Evolutionary conservation across 495 filamentous ascomycete species (phyloP).

Genomic region (Penicillium cataractarum): DNA sequence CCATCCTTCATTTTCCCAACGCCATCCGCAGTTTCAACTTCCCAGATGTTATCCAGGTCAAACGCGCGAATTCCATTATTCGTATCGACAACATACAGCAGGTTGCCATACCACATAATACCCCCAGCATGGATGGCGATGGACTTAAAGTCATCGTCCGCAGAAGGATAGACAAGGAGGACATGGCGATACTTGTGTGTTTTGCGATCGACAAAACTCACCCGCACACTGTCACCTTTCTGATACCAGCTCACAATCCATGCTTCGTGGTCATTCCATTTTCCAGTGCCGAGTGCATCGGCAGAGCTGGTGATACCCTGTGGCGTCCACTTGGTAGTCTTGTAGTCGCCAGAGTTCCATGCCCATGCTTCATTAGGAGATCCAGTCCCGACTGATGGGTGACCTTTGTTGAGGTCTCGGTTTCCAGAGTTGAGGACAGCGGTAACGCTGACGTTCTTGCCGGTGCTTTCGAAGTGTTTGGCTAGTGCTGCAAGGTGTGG

Average conservation of each 20-base stretch:
- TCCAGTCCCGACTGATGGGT: constrained; percentile 21
- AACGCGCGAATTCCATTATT: constrained; percentile 35
- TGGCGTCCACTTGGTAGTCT: constrained; percentile 41
- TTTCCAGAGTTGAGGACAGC: constrained; percentile 41
- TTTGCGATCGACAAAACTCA: constrained; percentile 40
- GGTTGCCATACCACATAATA: constrained; percentile 39
- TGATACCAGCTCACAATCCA: constrained; percentile 47
- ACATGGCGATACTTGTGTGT: constrained; percentile 44
- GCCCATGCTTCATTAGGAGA: constrained; percentile 31
- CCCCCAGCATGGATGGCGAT: constrained; percentile 38
- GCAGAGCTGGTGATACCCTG: constrained; percentile 45
- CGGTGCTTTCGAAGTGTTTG: constrained; percentile 16
- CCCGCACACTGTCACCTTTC: constrained; percentile 34
- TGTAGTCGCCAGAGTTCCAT: constrained; percentile 37
- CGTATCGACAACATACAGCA: constrained; percentile 40
- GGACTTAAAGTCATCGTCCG: constrained; percentile 31
- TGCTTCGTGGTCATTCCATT: constrained; percentile 35
- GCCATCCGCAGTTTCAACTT: constrained; percentile 33
- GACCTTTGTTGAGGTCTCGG: constrained; percentile 33
- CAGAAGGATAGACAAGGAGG: constrained; percentile 38
- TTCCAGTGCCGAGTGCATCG: constrained; percentile 37
- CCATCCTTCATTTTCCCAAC: constrained; percentile 27
- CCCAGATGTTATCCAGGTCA: constrained; percentile 37
- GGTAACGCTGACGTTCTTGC: constrained; percentile 34
- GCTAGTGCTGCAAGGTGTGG: constrained; percentile 22